phyloP scores from a whole-genome alignment of 73 alveolate genomes.

The Paramecium octaurelia region DNA sequence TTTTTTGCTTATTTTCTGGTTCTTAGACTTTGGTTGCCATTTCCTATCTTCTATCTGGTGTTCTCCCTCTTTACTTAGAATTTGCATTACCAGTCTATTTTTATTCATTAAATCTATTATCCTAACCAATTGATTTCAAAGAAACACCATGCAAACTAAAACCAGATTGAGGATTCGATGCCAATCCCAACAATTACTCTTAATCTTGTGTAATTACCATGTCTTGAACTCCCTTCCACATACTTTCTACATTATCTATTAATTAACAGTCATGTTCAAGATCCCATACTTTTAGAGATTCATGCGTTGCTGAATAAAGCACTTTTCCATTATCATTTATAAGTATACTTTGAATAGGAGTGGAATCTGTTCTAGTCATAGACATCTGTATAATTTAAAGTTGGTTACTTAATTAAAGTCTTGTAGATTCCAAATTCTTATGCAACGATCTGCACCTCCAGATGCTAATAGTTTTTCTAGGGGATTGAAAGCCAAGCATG shows the following conservation, averaged over 20 bases:
- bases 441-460: conserved; percentile 60
- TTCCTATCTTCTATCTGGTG: conserved; percentile 41
- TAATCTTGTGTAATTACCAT: background rate
- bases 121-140: background rate
- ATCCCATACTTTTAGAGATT: conserved; percentile 60
- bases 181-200: conserved; percentile 22
- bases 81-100: background rate
- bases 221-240: conserved; percentile 61
- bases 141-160: background rate
- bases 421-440: conserved; percentile 53
- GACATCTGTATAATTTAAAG: background rate
- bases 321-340: conserved; percentile 1
- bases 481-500: conserved; percentile 53
- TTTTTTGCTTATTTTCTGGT: background rate
- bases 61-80: conserved; percentile 12
- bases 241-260: conserved; percentile 51
- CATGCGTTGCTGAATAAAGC: conserved; percentile 58
- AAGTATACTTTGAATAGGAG: background rate
- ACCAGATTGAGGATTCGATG: background rate
- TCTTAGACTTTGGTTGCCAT: background rate
- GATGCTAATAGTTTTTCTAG: conserved; percentile 43
- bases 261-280: conserved; percentile 37
- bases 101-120: background rate
- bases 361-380: conserved; percentile 39
- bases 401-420: background rate